Base-by-base conservation (phyloP, 768 basidiomycete genomes). In the Pleurotus citrinopileatus region DNA sequence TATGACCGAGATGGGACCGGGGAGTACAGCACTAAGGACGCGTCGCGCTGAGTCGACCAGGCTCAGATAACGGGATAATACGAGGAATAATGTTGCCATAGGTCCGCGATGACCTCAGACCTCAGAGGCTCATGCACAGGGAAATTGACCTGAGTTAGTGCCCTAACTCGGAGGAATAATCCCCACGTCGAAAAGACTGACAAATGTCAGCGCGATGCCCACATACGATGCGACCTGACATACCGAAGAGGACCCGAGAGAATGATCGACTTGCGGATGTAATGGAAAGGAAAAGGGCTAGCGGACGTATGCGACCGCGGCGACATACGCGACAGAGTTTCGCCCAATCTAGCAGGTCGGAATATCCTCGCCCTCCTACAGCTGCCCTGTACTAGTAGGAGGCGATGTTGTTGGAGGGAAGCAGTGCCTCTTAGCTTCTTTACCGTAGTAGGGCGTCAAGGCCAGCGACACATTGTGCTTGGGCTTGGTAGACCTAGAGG, bases 221-320 rank as follows among this genome's bases (percentile, higher is more conserved):
- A 34, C 38, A 47, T n/a, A 10, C 17, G 8, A 9, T 13, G 19
- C 19, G 20, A 37, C 20, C 1, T 19, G 15, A 51, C 17, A 20
- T 19, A 37, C 48, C 48, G 48, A 51, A 22, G 34, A 51, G 48
- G 29, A 20, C 8, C 48, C 48, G 48, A 51, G 46, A 48, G 26
- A 48, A 29, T 45, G 10, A 19, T 48, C 22, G 23, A 9, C 22
- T 40, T 40, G 38, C 38, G 27, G 45, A 10, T 17, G 28, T 28
- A 29, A n/a, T 36, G 29, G 19, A 29, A 22, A 34, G 47, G 8
- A 17, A 19, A 7, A 3, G 34, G 48, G 22, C 34, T 19, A 32
- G 34, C 28, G 22, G 37, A 37, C 48, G 37, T 51, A 34, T 51
- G 34, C 34, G 34, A 36, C 8, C 48, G 48, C 48, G 48, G 48